A percentile compares a stretch with the other conserved stretches of the same genome.
These are phyloP conservation scores for Bertia moriformis DNA, from an alignment of 2,329 filamentous ascomycete genomes.

Conservation along the genomic window DNA sequence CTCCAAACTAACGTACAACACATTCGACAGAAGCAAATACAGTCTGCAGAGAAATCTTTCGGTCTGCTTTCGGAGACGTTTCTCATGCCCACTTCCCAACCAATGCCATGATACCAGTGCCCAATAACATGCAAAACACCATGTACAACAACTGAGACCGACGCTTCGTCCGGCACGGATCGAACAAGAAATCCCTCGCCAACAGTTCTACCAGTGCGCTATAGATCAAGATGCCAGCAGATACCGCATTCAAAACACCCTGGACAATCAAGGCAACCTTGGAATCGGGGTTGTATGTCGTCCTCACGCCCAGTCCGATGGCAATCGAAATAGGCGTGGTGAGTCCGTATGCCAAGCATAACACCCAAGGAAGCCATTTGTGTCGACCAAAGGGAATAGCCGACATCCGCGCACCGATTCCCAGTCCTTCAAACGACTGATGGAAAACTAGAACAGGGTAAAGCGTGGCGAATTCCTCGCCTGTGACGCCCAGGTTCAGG, in stretches of 20 bases:
- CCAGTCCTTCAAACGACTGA: conserved; percentile 48
- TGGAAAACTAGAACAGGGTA: conserved; percentile 49
- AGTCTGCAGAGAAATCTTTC: too few species aligned
- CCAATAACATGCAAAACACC: conserved; percentile 22
- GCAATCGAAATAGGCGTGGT: conserved; percentile 36
- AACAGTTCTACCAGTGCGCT: conserved; percentile 32
- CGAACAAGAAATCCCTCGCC: conserved; percentile 32
- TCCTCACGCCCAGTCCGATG: conserved; percentile 28
- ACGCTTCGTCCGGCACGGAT: conserved; percentile 23
- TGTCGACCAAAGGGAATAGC: conserved; percentile 32
- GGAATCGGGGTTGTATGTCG: conserved; percentile 18
- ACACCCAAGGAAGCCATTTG: conserved; percentile 29
- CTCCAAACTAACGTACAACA: too few species aligned
- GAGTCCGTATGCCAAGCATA: conserved; percentile 31
- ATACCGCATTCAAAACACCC: conserved; percentile 28
- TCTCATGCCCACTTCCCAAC: conserved; percentile 34
- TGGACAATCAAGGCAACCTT: conserved; percentile 25
- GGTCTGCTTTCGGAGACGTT: too few species aligned
- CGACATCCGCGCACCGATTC: conserved; percentile 44
- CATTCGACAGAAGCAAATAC: too few species aligned
- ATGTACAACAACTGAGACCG: conserved; percentile 22
- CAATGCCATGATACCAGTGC: conserved; percentile 28
- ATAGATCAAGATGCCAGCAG: conserved; percentile 32
- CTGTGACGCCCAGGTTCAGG: conserved; percentile 42
- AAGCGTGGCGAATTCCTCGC: conserved; percentile 38